A percentile compares a stretch with the other conserved stretches of the same genome.
phyloP scores from a whole-genome alignment of 2,329 filamentous ascomycete species.

The Colletotrichum simmondsii region DNA sequence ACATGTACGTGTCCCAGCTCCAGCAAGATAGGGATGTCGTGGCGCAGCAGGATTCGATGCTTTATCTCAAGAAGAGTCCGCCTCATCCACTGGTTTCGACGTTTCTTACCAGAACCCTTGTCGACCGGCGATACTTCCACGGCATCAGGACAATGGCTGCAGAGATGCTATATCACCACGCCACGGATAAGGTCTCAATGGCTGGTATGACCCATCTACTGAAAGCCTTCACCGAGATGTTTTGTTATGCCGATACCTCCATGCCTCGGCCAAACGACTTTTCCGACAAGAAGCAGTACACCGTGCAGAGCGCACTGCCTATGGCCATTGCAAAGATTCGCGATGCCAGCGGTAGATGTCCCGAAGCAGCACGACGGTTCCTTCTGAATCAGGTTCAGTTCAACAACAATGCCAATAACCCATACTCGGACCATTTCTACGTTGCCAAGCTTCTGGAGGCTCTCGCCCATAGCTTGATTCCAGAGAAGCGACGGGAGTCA shows the following conservation, averaged over 20 bases:
- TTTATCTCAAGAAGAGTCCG: constrained; percentile 75
- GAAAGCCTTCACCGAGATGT: constrained; percentile 87
- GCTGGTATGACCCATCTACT: constrained; percentile 86
- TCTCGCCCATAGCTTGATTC: constrained; percentile 68
- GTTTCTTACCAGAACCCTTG: constrained; percentile 87
- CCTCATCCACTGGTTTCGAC: constrained; percentile 87
- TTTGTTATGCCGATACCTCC: constrained; percentile 81
- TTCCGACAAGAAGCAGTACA: constrained; percentile 84
- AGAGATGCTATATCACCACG: constrained; percentile 80
- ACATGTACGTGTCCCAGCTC: constrained; percentile 98
- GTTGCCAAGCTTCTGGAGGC: constrained; percentile 80
- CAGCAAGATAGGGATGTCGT: constrained; percentile 98
- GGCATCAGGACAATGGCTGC: constrained; percentile 91
- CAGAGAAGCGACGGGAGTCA: constrained; percentile 49
- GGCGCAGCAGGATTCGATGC: constrained; percentile 81
- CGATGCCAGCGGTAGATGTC: constrained; percentile 80
- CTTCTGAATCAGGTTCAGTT: constrained; percentile 89
- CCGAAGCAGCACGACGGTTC: constrained; percentile 82
- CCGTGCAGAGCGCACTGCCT: constrained; percentile 85
- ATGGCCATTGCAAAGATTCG: constrained; percentile 83
- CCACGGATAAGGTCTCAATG: constrained; percentile 75
- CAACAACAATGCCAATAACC: constrained; percentile 94
- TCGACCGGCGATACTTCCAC: constrained; percentile 93
- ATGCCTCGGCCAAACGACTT: constrained; percentile 94
- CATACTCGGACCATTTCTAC: constrained; percentile 90